These are phyloP conservation scores for Colletotrichum noveboracense DNA, from an alignment of 2,329 filamentous ascomycete genomes.

Conservation along the genomic window DNA sequence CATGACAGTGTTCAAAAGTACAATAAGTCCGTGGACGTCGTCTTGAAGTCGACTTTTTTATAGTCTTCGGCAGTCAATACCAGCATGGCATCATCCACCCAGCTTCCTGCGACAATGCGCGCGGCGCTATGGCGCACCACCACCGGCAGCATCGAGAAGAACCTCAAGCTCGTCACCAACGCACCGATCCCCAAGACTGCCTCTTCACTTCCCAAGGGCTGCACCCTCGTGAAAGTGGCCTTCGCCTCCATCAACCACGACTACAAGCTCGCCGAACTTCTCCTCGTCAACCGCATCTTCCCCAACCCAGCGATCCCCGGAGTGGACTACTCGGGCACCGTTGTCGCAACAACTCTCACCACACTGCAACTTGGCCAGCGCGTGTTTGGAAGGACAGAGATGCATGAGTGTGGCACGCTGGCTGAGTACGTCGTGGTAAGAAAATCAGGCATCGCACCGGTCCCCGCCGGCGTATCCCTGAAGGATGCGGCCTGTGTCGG, in stretches of 20 bases:
- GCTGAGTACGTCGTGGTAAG: constrained; percentile 44
- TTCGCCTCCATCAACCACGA: constrained; percentile 53
- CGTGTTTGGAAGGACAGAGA: constrained; percentile 44
- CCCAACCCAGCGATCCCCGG: constrained; percentile 48
- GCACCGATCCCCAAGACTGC: constrained; percentile 7
- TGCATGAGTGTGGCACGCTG: constrained; percentile 41
- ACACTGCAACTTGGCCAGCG: constrained; percentile 41
- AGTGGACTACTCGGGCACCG: constrained; percentile 56
- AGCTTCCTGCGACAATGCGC: background rate
- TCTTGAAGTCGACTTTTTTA: background rate
- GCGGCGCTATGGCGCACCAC: background rate
- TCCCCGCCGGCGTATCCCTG: constrained; percentile 39
- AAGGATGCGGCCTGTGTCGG: constrained; percentile 27
- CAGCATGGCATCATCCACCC: background rate
- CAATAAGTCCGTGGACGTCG: background rate
- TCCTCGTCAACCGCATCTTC: constrained; percentile 35
- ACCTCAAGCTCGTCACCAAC: constrained; percentile 30
- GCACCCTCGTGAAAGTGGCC: constrained; percentile 47
- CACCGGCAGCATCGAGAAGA: constrained; percentile 35
- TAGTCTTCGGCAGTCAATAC: background rate
- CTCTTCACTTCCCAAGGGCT: constrained; percentile 26
- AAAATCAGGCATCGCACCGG: constrained; percentile 34
- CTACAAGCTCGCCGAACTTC: constrained; percentile 47
- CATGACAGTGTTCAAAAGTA: background rate
- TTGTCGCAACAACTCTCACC: constrained; percentile 35